Evolutionary conservation across 768 basidiomycete genomes (phyloP).

Genomic region (Trametes sanguinea): DNA sequence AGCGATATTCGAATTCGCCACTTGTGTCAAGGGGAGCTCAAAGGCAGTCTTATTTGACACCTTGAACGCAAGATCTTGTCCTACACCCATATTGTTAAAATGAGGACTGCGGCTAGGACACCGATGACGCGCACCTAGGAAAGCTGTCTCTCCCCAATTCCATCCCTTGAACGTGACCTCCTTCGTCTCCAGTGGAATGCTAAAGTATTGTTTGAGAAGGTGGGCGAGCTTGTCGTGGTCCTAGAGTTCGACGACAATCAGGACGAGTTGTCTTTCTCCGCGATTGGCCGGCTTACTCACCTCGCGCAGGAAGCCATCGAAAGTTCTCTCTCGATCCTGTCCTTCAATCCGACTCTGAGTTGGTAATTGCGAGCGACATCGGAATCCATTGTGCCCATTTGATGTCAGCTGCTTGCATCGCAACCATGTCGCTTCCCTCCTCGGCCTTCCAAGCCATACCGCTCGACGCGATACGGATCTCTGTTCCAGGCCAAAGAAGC

Average conservation of each 20-base stretch:
- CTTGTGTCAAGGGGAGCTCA: slow-evolving; percentile 81
- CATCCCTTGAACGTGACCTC: slow-evolving; percentile 92
- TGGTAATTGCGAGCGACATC: slow-evolving; percentile 93
- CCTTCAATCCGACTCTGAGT: slow-evolving; percentile 79
- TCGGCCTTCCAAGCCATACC: slow-evolving; percentile 95
- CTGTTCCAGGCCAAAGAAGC: slow-evolving; percentile 38
- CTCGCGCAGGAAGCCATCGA: slow-evolving; percentile 92
- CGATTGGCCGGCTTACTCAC: slow-evolving; percentile 43
- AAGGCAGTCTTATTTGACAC: slow-evolving; percentile 88
- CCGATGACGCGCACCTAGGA: slow-evolving; percentile 66
- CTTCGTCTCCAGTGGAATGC: slow-evolving; percentile 78
- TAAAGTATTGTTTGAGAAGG: slow-evolving; percentile 86
- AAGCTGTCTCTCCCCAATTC: slow-evolving; percentile 98
- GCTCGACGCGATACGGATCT: slow-evolving; percentile 83
- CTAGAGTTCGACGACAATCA: slow-evolving; percentile 40
- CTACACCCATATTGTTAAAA: slow-evolving; percentile 41
- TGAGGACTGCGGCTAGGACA: slow-evolving; percentile 3
- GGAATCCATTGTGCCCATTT: slow-evolving; percentile 90
- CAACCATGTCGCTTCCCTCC: slow-evolving; percentile 61
- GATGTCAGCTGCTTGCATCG: slow-evolving; percentile 70
- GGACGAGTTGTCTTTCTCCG: neutral
- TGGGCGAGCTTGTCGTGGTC: slow-evolving; percentile 87
- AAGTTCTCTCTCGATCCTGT: slow-evolving; percentile 77
- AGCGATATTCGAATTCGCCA: slow-evolving; percentile 97
- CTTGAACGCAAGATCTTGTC: slow-evolving; percentile 88